Percentiles rank a stretch among this genome's conserved stretches.
Conservation (phyloP, 352 stramenopile species). For the Phytopythium ostracodes region DNA sequence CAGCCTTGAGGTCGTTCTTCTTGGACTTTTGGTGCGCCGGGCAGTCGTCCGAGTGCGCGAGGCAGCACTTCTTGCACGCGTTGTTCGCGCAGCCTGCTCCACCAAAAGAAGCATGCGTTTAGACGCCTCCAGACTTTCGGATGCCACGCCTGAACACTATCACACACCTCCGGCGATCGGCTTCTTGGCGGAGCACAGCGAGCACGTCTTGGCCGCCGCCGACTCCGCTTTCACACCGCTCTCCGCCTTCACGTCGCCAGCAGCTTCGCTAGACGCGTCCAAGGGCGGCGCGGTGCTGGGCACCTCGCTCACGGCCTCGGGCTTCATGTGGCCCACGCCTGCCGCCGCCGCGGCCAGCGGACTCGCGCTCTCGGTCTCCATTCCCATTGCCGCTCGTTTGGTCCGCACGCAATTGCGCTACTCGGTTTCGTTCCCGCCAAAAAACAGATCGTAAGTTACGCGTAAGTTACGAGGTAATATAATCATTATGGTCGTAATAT, state of each 20-base stretch:
- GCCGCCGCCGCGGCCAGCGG: too few species aligned
- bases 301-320: not conserved
- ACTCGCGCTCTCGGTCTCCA: not conserved
- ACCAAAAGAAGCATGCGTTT: not conserved
- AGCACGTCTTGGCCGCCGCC: conserved; percentile 18
- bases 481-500: too few species aligned
- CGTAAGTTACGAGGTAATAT: not conserved
- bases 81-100: conserved; percentile 33
- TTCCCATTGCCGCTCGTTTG: not conserved
- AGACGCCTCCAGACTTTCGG: too few species aligned
- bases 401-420: too few species aligned
- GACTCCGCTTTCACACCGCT: conserved; percentile 12
- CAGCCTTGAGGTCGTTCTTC: conserved; percentile 15
- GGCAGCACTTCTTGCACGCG: conserved; percentile 74
- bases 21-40: conserved; percentile 30
- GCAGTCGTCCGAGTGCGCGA: conserved; percentile 36
- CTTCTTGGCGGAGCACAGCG: conserved; percentile 49
- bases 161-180: conserved; percentile 15
- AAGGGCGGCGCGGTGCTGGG: too few species aligned
- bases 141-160: too few species aligned
- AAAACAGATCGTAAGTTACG: not conserved
- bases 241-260: not conserved
- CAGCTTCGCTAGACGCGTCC: not conserved
- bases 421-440: not conserved
- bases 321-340: not conserved